Conservation (phyloP, 2,329 filamentous ascomycete genomes). For the Xylaria arbuscula region DNA sequence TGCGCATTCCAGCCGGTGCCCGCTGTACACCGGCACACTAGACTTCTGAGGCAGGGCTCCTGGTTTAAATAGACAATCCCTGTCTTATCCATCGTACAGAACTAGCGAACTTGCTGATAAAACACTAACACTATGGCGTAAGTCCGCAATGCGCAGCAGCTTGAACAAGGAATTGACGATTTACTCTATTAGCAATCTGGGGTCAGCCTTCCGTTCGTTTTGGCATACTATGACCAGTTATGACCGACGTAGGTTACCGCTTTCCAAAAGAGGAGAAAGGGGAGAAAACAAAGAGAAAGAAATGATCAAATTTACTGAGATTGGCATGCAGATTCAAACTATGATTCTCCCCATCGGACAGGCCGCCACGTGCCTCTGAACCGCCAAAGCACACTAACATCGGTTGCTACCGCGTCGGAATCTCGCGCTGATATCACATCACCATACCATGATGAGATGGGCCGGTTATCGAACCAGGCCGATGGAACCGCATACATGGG, state of each 20-base stretch:
- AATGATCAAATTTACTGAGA: slow-evolving; percentile 38
- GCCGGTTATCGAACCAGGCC: slow-evolving; percentile 62
- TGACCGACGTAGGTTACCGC: slow-evolving; percentile 68
- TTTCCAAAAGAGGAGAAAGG: neutral
- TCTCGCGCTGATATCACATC: slow-evolving; percentile 86
- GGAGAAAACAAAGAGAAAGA: neutral
- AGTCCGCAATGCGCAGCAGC: slow-evolving; percentile 31
- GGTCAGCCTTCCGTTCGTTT: slow-evolving; percentile 83
- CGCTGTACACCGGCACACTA: slow-evolving; percentile 6
- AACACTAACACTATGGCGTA: slow-evolving; percentile 45
- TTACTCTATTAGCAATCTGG: slow-evolving; percentile 61
- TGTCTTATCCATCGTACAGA: neutral
- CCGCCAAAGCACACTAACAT: slow-evolving; percentile 84
- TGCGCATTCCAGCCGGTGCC: slow-evolving; percentile 19
- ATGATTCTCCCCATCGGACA: slow-evolving; percentile 92
- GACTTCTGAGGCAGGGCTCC: slow-evolving; percentile 1
- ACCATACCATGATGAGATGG: slow-evolving; percentile 79
- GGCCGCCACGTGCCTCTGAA: slow-evolving; percentile 90
- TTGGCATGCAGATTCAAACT: slow-evolving; percentile 80
- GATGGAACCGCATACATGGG: slow-evolving; percentile 71
- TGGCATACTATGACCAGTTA: slow-evolving; percentile 91
- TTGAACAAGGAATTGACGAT: slow-evolving; percentile 39
- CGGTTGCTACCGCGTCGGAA: slow-evolving; percentile 88
- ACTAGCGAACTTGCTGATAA: neutral
- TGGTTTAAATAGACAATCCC: slow-evolving; percentile 5